phyloP scores from a whole-genome alignment of 1,139 yeast genomes.

The Kodamaea alishanica region DNA sequence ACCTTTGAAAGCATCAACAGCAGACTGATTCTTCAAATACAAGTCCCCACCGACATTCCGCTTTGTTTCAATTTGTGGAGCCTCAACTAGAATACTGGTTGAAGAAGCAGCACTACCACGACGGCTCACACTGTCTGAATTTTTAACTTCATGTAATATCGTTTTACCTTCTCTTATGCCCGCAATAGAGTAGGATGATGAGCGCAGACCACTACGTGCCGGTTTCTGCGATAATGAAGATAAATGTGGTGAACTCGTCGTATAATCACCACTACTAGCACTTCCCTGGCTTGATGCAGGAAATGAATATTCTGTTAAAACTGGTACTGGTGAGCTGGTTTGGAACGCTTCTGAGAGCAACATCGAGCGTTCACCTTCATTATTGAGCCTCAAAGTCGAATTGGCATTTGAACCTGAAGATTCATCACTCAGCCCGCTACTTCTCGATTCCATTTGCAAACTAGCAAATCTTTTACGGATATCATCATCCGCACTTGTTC shows the following conservation, averaged over 20 bases:
- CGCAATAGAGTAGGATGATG: slow-evolving; percentile 28
- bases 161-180: slow-evolving; percentile 32
- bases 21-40: slow-evolving; percentile 46
- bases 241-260: slow-evolving; percentile 7
- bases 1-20: slow-evolving; percentile 48
- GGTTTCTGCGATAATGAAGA: too few relatives aligned
- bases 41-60: slow-evolving; percentile 56
- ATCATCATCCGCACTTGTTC: slow-evolving; percentile 23
- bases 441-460: slow-evolving; percentile 25
- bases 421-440: slow-evolving; percentile 37
- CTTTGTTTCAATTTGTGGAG: slow-evolving; percentile 47
- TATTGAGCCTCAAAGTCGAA: slow-evolving; percentile 14
- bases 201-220: slow-evolving; percentile 7
- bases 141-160: slow-evolving; percentile 36
- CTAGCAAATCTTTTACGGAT: slow-evolving; percentile 24
- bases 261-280: slow-evolving; percentile 3
- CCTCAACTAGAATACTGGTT: slow-evolving; percentile 24
- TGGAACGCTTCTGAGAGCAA: slow-evolving; percentile 33
- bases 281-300: background rate
- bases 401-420: slow-evolving; percentile 18
- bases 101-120: slow-evolving; percentile 37
- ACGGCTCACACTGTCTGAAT: slow-evolving; percentile 28
- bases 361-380: slow-evolving; percentile 26
- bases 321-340: background rate
- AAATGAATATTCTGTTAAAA: background rate